A percentile compares a stretch with the other conserved stretches of the same genome.
Conservation (phyloP, 306 rosid genomes). For the Cucumis hystrix region DNA sequence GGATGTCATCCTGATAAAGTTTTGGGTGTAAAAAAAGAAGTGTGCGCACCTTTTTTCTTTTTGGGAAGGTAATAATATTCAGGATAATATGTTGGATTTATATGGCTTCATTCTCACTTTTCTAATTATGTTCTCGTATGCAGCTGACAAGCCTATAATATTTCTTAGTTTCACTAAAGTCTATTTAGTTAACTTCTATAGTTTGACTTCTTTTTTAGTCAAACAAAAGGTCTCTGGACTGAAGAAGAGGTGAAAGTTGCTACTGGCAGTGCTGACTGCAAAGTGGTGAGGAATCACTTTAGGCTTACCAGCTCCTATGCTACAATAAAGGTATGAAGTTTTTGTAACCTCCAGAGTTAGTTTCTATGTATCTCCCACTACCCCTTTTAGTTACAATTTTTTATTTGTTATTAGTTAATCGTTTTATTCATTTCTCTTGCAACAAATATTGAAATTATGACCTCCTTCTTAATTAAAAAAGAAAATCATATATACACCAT, state of each 20-base stretch:
- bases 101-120: not conserved
- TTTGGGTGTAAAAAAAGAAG: conserved; percentile 34
- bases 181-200: conserved; percentile 1
- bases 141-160: not conserved
- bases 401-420: not conserved
- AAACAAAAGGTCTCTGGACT: conserved; percentile 45
- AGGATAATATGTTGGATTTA: not conserved
- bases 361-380: no score
- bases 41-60: conserved; percentile 22
- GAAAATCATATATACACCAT: not conserved
- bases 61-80: conserved; percentile 33
- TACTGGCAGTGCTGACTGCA: conserved; percentile 42
- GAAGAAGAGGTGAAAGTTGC: conserved; percentile 57
- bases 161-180: not conserved
- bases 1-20: conserved; percentile 63
- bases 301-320: conserved; percentile 73
- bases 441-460: not conserved
- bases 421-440: not conserved
- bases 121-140: not conserved
- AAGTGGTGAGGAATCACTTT: conserved; percentile 50
- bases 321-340: conserved; percentile 31
- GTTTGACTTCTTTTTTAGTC: conserved; percentile 27
- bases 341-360: not conserved
- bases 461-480: conserved; percentile 1
- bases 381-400: not conserved